Evolutionary conservation across 176 grass and related monocot genomes (phyloP).

Genomic region (Secale cereale): DNA sequence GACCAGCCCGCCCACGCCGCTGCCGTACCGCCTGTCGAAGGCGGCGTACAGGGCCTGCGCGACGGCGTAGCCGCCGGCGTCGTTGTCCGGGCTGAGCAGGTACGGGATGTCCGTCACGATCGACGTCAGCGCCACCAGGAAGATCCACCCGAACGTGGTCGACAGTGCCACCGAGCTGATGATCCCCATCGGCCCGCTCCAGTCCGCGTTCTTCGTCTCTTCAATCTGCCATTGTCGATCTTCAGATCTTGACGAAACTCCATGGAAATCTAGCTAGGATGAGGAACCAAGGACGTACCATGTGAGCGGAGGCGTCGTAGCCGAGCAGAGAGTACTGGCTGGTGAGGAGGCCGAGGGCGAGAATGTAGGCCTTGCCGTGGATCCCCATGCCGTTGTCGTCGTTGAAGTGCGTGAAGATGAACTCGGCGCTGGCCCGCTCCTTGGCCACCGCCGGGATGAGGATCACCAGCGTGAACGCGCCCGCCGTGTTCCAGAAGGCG

Average conservation of each 20-base stretch:
- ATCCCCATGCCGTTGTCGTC: constrained; percentile 45
- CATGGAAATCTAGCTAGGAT: background rate
- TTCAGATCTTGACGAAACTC: background rate
- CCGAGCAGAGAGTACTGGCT: constrained; percentile 62
- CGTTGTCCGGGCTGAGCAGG: constrained; percentile 44
- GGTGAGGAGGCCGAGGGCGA: constrained; percentile 52
- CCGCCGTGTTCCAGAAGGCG: constrained; percentile 60
- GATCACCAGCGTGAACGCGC: constrained; percentile 34
- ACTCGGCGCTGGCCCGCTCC: constrained; percentile 33
- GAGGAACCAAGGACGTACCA: constrained; percentile 22
- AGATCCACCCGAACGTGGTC: constrained; percentile 51
- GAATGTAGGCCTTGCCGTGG: constrained; percentile 44
- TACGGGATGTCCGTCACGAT: constrained; percentile 53
- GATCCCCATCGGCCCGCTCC: constrained; percentile 61
- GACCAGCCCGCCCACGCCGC: constrained; percentile 43
- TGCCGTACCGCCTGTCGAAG: constrained; percentile 52
- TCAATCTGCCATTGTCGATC: constrained; percentile 21
- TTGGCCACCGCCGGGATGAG: constrained; percentile 52
- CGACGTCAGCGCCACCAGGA: constrained; percentile 46
- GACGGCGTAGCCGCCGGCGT: constrained; percentile 70
- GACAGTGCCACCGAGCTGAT: constrained; percentile 49
- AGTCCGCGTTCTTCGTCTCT: constrained; percentile 72
- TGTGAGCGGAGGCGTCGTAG: constrained; percentile 67
- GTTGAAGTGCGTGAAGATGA: constrained; percentile 76
- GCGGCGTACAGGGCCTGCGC: constrained; percentile 50